phyloP scores from a whole-genome alignment of 1,139 yeast genomes.

The Magnusiomyces tetraspermus region DNA sequence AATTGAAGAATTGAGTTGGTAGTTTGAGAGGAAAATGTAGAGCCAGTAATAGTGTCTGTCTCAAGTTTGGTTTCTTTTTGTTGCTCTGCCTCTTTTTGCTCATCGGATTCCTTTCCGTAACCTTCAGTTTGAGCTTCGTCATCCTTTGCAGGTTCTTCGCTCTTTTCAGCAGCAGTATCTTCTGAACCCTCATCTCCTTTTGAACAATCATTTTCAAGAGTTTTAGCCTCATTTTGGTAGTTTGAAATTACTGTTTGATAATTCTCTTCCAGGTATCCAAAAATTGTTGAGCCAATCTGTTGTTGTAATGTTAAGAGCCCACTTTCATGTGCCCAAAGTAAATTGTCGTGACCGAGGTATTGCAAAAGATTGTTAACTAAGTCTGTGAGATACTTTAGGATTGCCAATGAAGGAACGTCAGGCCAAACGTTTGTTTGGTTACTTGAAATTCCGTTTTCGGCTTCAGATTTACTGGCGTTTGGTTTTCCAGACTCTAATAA shows the following conservation, averaged over 20 bases:
- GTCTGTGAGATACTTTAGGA: background rate
- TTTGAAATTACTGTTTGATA: background rate
- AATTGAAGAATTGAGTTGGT: background rate
- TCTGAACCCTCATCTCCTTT: background rate
- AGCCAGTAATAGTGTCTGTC: background rate
- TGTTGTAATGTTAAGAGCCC: constrained; percentile 12
- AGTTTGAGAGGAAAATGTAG: background rate
- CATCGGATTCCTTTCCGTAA: constrained; percentile 1
- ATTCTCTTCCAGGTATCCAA: constrained; percentile 1
- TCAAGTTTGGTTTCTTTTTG: background rate
- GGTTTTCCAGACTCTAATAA: no score
- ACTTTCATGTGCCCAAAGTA: constrained; percentile 15
- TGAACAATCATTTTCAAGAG: background rate
- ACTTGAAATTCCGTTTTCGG: background rate
- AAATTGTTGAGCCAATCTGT: constrained; percentile 5
- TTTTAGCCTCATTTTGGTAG: background rate
- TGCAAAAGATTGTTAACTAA: background rate
- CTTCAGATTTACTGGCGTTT: no score
- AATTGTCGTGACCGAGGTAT: constrained; percentile 18
- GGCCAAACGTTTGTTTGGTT: background rate
- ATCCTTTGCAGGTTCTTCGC: background rate
- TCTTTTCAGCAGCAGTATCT: background rate
- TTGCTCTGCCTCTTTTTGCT: background rate
- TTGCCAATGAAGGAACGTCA: constrained; percentile 3
- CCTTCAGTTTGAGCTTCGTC: constrained; percentile 1